Conservation (phyloP, 768 basidiomycete genomes). For the Rhizopogon vulgaris region DNA sequence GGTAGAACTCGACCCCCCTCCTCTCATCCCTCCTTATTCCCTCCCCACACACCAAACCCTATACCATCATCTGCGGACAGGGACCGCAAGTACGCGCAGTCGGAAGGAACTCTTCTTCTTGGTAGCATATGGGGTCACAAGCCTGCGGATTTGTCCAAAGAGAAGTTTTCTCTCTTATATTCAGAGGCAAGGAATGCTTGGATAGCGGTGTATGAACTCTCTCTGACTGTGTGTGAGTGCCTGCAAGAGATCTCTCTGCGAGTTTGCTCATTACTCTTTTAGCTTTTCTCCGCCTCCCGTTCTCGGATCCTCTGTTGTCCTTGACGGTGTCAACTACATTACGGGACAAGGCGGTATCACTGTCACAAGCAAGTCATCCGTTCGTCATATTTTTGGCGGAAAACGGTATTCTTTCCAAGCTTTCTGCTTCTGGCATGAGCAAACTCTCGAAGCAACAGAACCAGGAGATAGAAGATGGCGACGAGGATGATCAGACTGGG, state of each 20-base stretch:
- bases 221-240: slow-evolving; percentile 71
- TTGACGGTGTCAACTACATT: slow-evolving; percentile 83
- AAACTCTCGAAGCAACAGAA: background rate
- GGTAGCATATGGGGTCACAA: slow-evolving; percentile 74
- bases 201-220: slow-evolving; percentile 76
- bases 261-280: slow-evolving; percentile 5
- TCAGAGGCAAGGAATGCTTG: slow-evolving; percentile 54
- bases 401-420: slow-evolving; percentile 11
- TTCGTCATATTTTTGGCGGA: slow-evolving; percentile 23
- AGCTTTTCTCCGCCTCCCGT: slow-evolving; percentile 72
- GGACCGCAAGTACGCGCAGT: slow-evolving; percentile 70
- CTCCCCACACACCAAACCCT: slow-evolving; percentile 81
- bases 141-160: slow-evolving; percentile 35
- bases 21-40: slow-evolving; percentile 63
- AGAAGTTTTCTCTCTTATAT: slow-evolving; percentile 64
- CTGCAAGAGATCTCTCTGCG: background rate
- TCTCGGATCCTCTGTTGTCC: slow-evolving; percentile 72
- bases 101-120: slow-evolving; percentile 71
- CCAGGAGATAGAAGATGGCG: slow-evolving; percentile 18
- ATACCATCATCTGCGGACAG: slow-evolving; percentile 66
- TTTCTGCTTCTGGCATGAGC: slow-evolving; percentile 2
- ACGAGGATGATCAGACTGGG: slow-evolving; percentile 36
- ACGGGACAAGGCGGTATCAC: slow-evolving; percentile 65
- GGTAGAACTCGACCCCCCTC: slow-evolving; percentile 28
- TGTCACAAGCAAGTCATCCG: slow-evolving; percentile 32